These are phyloP conservation scores for Leishmania martiniquensis DNA, from an alignment of 208 protist genomes.

Conservation along the genomic window DNA sequence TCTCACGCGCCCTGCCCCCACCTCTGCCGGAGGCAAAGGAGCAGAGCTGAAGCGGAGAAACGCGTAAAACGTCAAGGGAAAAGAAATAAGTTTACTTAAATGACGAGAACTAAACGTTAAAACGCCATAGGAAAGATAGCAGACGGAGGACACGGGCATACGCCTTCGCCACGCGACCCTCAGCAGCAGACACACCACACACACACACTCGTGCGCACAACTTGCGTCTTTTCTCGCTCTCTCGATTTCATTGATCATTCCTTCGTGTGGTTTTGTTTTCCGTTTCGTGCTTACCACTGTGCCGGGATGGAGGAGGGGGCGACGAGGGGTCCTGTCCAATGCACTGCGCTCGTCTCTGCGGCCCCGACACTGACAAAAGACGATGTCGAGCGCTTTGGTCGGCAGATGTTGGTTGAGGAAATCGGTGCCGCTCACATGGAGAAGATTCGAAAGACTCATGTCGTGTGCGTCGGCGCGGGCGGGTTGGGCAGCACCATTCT, in stretches of 20 bases:
- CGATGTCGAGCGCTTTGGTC: constrained; percentile 87
- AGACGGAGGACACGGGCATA: background rate
- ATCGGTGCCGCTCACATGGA: constrained; percentile 81
- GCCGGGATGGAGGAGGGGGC: background rate
- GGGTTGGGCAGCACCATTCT: constrained; percentile 94
- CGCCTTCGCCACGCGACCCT: background rate
- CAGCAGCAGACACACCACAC: too few relatives aligned
- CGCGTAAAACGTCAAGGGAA: background rate
- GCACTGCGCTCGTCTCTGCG: constrained; percentile 24
- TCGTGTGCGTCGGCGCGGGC: constrained; percentile 94
- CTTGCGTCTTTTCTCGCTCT: background rate
- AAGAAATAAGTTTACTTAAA: background rate
- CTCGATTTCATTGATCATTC: background rate
- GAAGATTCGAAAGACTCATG: constrained; percentile 51
- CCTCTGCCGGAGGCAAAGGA: too few relatives aligned
- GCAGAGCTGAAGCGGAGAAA: background rate
- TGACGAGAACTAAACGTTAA: background rate
- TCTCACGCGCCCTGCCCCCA: too few relatives aligned
- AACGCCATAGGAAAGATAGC: background rate
- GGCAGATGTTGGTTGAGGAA: constrained; percentile 89
- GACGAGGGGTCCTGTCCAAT: background rate
- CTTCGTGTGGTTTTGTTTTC: too few relatives aligned
- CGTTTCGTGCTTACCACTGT: too few relatives aligned
- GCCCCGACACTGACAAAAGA: constrained; percentile 49
- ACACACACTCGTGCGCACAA: background rate